Evolutionary conservation across 202 grass and related monocot genomes (phyloP).

Genomic region (Musa balbisiana): DNA sequence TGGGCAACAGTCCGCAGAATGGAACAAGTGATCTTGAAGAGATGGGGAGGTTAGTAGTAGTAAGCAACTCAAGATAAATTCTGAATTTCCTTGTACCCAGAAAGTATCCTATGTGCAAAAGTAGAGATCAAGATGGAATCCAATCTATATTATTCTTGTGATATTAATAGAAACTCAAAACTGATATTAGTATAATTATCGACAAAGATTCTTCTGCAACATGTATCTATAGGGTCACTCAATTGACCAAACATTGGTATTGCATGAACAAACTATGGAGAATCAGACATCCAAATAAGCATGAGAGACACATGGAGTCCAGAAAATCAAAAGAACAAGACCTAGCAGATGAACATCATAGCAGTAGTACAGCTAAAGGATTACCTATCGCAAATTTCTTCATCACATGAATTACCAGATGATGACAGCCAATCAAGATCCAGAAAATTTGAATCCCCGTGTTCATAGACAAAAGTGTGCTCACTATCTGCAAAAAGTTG

Average conservation of each 20-base stretch:
- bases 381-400: conserved; percentile 22
- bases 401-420: conserved; percentile 26
- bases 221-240: too few species aligned
- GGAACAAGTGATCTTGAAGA: neutral
- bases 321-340: neutral
- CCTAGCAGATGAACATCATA: neutral
- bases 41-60: neutral
- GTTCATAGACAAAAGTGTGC: conserved; percentile 22
- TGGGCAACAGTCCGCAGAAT: neutral
- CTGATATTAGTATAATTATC: too few species aligned
- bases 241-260: too few species aligned
- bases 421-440: conserved; percentile 25
- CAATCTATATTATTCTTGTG: too few species aligned
- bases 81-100: neutral
- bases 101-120: neutral
- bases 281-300: neutral
- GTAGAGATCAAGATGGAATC: neutral
- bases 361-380: neutral
- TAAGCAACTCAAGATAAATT: too few species aligned
- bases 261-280: too few species aligned
- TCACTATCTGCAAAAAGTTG: conserved; percentile 18
- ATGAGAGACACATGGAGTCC: neutral
- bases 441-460: conserved; percentile 23
- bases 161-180: too few species aligned
- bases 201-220: too few species aligned